These are phyloP conservation scores for Lasiosphaeria miniovina DNA, from an alignment of 495 filamentous ascomycete genomes.

Conservation along the genomic window DNA sequence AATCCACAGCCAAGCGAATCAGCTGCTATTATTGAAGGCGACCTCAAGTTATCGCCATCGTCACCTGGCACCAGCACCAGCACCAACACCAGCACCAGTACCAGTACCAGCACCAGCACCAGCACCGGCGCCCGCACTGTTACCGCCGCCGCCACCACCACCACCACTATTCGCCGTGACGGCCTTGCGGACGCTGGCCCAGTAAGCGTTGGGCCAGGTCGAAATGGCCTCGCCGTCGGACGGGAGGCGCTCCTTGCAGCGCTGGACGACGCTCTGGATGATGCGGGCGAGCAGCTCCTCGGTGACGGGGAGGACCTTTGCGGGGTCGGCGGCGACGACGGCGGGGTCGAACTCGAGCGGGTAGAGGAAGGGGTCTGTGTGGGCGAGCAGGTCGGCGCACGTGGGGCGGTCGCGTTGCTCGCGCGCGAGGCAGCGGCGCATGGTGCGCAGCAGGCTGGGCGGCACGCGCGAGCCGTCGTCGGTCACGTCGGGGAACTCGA, in stretches of 20 bases:
- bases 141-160: background rate
- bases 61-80: background rate
- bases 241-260: slow-evolving; percentile 67
- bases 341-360: slow-evolving; percentile 57
- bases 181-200: slow-evolving; percentile 51
- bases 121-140: background rate
- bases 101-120: background rate
- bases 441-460: slow-evolving; percentile 62
- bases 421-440: slow-evolving; percentile 76
- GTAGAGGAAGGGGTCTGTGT: slow-evolving; percentile 76
- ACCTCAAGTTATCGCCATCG: background rate
- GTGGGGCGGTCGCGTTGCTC: slow-evolving; percentile 76
- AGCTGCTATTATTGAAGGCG: too few species aligned
- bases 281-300: slow-evolving; percentile 75
- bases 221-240: slow-evolving; percentile 65
- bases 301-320: slow-evolving; percentile 66
- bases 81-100: background rate
- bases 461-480: slow-evolving; percentile 73
- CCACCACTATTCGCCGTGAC: slow-evolving; percentile 21
- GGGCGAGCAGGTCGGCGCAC: slow-evolving; percentile 67
- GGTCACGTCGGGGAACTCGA: slow-evolving; percentile 75
- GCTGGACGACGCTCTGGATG: slow-evolving; percentile 69
- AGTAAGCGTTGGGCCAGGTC: slow-evolving; percentile 61
- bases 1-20: background rate
- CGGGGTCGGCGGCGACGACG: slow-evolving; percentile 36